A percentile compares a stretch with the other conserved stretches of the same genome.
These are phyloP conservation scores for Epicoccum sorghinum DNA, from an alignment of 2,329 filamentous ascomycete genomes.

Conservation along the genomic window DNA sequence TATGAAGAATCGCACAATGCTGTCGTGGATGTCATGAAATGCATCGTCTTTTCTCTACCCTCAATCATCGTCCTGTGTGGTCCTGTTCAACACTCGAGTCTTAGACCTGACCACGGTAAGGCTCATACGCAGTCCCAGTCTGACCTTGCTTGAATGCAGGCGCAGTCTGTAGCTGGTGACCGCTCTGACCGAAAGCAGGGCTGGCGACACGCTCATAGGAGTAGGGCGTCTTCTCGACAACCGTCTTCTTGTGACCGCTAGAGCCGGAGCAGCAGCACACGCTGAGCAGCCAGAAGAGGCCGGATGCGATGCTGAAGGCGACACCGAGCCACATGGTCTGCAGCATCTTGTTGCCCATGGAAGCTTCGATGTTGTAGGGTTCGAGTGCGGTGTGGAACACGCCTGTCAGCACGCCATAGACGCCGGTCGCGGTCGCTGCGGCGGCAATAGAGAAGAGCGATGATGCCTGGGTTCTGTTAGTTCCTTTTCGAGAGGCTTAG, in stretches of 20 bases:
- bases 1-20: conserved; percentile 13
- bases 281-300: conserved; percentile 89
- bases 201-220: conserved; percentile 63
- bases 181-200: conserved; percentile 48
- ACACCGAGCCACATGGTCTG: conserved; percentile 78
- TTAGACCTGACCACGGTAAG: conserved; percentile 32
- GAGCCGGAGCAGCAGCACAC: conserved; percentile 88
- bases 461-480: conserved; percentile 49
- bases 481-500: conserved; percentile 37
- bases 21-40: conserved; percentile 13
- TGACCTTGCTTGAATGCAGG: conserved; percentile 29
- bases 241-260: conserved; percentile 53
- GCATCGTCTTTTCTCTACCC: neutral
- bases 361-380: conserved; percentile 72
- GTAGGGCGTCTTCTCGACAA: conserved; percentile 66
- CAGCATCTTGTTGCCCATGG: conserved; percentile 73
- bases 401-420: conserved; percentile 72
- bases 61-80: too few relatives aligned
- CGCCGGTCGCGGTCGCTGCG: conserved; percentile 75
- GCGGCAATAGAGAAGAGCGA: conserved; percentile 67
- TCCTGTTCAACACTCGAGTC: neutral
- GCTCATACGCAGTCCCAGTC: conserved; percentile 50
- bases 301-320: conserved; percentile 74
- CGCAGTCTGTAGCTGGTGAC: conserved; percentile 24
- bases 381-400: conserved; percentile 71